Evolutionary conservation across 164 flowering plant species (phyloP), one percentile per base, ranked within the genome.

Genomic region (Dillenia suffruticosa): DNA sequence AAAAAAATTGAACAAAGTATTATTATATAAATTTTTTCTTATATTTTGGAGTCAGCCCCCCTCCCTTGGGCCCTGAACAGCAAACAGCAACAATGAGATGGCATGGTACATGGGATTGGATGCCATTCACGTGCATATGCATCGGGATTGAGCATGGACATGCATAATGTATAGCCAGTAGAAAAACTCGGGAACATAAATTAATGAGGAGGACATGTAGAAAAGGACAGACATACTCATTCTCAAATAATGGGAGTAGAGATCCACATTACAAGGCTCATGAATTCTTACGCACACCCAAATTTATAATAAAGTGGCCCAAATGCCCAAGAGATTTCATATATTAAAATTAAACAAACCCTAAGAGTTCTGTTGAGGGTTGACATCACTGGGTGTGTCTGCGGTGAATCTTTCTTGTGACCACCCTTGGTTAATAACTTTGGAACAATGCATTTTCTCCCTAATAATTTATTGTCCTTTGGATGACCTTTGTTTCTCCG

Each of bases 231-330:
- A 80, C 81, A 80, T 80, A 12, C 84, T 80, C 76, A 73, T 75
- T 75, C 79, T 69, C 65, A 62, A 67, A 63, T 66, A 46, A 72
- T 58, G 68, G 66, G 66, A 0, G 40, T 32, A 32, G 40, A 57
- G 85, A 81, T 81, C 85, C 79, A 82, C 74, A 79, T 74, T 74
- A 73, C 69, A 69, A 75, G 82, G 78, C 19, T 80, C 79, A 69
- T 74, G 78, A 68, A 74, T 74, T 74, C 76, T 70, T 74, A 79
- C 69, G 75, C 76, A 76, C 44, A 59, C n/a, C 32, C 63, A 60
- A 46, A 50, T 60, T 11, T 60, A 32, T 4, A 32, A 32, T 32
- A 32, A 32, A 32, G 40, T 32, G 40, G 5, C 40, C 40, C 40
- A 4, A 32, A 32, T 5, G 40, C 40, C 40, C 5, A 5, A 32